A percentile compares a stretch with the other conserved stretches of the same genome.
Evolutionary conservation across 805 yeast species (phyloP).

Genomic region (Kodamaea leandrae): DNA sequence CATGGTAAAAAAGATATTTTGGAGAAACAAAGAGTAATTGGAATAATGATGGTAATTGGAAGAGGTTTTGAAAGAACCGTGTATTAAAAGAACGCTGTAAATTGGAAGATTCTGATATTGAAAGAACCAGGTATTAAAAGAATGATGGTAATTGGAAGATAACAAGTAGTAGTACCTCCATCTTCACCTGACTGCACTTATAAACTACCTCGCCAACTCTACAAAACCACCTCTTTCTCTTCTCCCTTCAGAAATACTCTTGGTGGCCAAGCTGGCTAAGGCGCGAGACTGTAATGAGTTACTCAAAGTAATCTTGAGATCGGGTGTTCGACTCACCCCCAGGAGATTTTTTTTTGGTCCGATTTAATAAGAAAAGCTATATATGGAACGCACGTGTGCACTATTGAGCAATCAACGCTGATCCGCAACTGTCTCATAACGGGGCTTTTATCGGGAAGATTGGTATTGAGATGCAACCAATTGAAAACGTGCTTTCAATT

Average conservation of each 20-base stretch:
- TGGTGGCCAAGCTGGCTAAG: conserved; percentile 52
- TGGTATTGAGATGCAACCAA: no score
- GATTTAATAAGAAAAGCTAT: neutral
- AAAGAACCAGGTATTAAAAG: no score
- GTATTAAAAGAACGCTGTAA: no score
- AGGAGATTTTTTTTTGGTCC: conserved; percentile 31
- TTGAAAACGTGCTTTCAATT: neutral
- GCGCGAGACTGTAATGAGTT: conserved; percentile 45
- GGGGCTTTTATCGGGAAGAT: no score
- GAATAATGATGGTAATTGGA: no score
- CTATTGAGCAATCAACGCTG: neutral
- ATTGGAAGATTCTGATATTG: no score
- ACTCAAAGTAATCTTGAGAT: conserved; percentile 43
- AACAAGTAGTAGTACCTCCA: no score
- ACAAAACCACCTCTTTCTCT: neutral
- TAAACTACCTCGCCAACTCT: neutral
- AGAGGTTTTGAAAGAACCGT: no score
- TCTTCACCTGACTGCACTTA: neutral
- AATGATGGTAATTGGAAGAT: no score
- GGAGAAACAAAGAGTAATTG: no score
- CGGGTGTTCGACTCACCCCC: conserved; percentile 53
- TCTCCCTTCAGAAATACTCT: conserved; percentile 20
- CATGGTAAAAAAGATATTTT: conserved; percentile 26
- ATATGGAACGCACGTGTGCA: neutral
- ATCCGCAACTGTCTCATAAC: no score